phyloP scores from a whole-genome alignment of 2,329 filamentous ascomycete genomes.

The Chrysoporthe puriensis region DNA sequence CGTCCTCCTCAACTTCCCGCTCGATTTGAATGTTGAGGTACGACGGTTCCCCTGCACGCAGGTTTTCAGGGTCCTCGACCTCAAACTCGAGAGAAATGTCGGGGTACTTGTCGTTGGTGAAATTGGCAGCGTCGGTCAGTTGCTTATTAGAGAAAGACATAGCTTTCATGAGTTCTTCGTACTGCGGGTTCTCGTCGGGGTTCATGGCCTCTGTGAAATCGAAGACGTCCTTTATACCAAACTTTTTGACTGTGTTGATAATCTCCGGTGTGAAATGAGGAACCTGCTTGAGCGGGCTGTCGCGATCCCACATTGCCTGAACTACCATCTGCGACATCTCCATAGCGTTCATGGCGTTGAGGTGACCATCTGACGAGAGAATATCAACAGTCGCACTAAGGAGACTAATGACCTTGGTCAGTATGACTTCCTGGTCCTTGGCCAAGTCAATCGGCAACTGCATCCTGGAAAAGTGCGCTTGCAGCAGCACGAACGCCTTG shows the following conservation, averaged over 20 bases:
- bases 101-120: constrained; percentile 96
- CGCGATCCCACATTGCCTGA: constrained; percentile 98
- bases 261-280: constrained; percentile 87
- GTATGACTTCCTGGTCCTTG: constrained; percentile 89
- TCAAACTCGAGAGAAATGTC: constrained; percentile 91
- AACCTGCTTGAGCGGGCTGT: constrained; percentile 96
- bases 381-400: constrained; percentile 94
- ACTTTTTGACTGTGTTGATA: constrained; percentile 80
- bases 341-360: constrained; percentile 98
- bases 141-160: constrained; percentile 81
- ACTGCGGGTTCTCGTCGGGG: constrained; percentile 85
- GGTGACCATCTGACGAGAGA: constrained; percentile 89
- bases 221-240: constrained; percentile 89
- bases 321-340: constrained; percentile 99
- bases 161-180: constrained; percentile 74
- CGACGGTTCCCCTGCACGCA: constrained; percentile 79
- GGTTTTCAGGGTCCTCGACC: constrained; percentile 77
- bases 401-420: constrained; percentile 83
- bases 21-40: constrained; percentile 84
- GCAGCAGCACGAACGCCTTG: constrained; percentile 95
- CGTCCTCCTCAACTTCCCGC: constrained; percentile 75
- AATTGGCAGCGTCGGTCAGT: constrained; percentile 84
- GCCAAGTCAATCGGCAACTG: constrained; percentile 92
- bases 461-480: constrained; percentile 97
- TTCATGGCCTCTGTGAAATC: constrained; percentile 99